Conservation (phyloP, 306 rosid species). For the Potentilla sterilis region DNA sequence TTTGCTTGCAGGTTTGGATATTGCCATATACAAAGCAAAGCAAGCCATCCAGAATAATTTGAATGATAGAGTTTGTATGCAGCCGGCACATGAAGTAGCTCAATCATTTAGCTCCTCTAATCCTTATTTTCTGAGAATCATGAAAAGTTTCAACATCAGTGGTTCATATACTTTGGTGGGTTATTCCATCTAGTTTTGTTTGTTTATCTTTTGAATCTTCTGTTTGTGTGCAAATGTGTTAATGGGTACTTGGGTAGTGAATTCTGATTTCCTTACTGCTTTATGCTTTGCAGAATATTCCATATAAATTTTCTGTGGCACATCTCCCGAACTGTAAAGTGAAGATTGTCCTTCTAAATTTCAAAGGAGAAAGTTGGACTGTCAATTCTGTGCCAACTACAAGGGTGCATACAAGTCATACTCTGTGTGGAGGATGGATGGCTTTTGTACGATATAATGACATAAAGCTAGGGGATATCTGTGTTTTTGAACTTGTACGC, state of each 20-base stretch:
- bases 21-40: conserved; percentile 42
- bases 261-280: conserved; percentile 20
- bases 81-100: conserved; percentile 59
- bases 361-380: conserved; percentile 83
- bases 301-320: conserved; percentile 77
- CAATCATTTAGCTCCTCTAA: conserved; percentile 65
- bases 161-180: conserved; percentile 93
- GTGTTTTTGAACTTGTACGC: conserved; percentile 77
- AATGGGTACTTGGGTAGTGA: not conserved
- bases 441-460: conserved; percentile 86
- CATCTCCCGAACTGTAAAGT: conserved; percentile 86
- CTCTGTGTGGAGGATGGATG: conserved; percentile 98
- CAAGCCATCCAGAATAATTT: conserved; percentile 38
- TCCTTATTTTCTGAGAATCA: conserved; percentile 79
- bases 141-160: conserved; percentile 85
- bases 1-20: conserved; percentile 36
- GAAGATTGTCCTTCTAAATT: conserved; percentile 76
- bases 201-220: not conserved
- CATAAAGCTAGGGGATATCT: conserved; percentile 74
- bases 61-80: conserved; percentile 44
- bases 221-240: not conserved
- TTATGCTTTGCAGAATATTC: conserved; percentile 68
- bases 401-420: conserved; percentile 89
- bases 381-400: conserved; percentile 89
- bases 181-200: conserved; percentile 27